These are phyloP conservation scores for Macrophomina tecta DNA, from an alignment of 2,329 filamentous ascomycete genomes.

Conservation along the genomic window DNA sequence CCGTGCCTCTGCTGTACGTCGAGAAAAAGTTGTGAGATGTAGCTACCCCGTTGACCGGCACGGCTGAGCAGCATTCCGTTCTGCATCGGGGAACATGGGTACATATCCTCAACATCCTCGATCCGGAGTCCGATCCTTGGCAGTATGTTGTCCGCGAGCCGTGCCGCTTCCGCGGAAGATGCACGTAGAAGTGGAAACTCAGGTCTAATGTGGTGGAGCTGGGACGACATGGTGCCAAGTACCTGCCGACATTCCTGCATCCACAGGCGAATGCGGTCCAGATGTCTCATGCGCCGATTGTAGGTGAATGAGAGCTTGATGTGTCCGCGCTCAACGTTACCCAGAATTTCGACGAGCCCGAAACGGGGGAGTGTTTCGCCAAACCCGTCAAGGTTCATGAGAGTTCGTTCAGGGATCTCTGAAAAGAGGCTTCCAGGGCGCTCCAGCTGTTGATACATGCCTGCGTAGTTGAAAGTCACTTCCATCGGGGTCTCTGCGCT, in stretches of 20 bases:
- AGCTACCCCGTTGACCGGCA: constrained; percentile 8
- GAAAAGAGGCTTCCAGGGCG: constrained; percentile 31
- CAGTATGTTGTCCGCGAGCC: background rate
- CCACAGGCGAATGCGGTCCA: constrained; percentile 52
- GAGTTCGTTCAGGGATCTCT: background rate
- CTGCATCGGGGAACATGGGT: constrained; percentile 27
- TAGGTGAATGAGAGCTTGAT: constrained; percentile 59
- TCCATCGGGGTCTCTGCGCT: constrained; percentile 54
- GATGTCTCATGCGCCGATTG: constrained; percentile 56
- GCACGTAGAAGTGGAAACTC: background rate
- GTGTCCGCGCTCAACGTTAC: constrained; percentile 53
- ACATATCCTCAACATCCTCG: constrained; percentile 33
- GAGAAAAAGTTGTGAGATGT: constrained; percentile 16
- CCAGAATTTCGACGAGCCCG: constrained; percentile 60
- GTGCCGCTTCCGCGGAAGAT: background rate
- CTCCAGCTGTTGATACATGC: constrained; percentile 57
- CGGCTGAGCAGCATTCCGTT: constrained; percentile 26
- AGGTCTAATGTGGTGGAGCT: background rate
- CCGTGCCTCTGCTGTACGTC: background rate
- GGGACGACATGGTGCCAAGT: constrained; percentile 41
- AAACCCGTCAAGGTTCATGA: constrained; percentile 20
- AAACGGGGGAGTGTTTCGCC: constrained; percentile 46
- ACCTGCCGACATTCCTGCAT: constrained; percentile 46
- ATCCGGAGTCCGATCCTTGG: background rate
- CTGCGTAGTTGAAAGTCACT: constrained; percentile 64